These are phyloP conservation scores for Buddleja alternifolia DNA, from an alignment of 257 asterid species.

Conservation along the genomic window DNA sequence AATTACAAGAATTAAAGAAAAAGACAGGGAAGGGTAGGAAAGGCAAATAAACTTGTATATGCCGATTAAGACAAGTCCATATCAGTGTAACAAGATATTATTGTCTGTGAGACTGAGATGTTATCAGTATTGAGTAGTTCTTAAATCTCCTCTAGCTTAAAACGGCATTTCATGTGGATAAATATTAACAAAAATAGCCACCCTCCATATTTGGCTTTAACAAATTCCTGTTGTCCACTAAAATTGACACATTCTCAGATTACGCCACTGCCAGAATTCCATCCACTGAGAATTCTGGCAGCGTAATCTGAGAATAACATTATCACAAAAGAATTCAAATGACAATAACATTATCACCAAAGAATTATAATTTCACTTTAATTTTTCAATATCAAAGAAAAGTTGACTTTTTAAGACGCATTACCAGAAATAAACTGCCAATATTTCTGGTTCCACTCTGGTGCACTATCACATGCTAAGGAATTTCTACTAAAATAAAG, in stretches of 20 bases:
- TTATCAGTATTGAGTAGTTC: too few species aligned
- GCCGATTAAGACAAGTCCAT: background rate
- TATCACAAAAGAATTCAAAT: too few species aligned
- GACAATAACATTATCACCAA: too few species aligned
- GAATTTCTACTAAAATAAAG: slow-evolving; percentile 19
- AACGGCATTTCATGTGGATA: background rate
- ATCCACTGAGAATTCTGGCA: too few species aligned
- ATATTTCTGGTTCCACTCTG: background rate
- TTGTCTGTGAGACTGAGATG: background rate
- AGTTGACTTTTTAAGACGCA: slow-evolving; percentile 15
- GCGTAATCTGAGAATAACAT: too few species aligned
- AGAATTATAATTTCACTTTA: too few species aligned
- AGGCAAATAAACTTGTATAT: background rate
- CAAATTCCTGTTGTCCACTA: background rate
- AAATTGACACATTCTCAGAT: background rate
- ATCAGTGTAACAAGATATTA: background rate
- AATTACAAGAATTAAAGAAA: background rate
- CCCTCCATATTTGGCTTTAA: background rate
- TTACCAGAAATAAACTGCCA: slow-evolving; percentile 1
- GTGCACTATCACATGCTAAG: slow-evolving; percentile 18
- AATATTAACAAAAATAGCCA: background rate
- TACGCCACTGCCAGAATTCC: background rate
- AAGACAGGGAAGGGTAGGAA: background rate
- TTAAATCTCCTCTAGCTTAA: background rate
- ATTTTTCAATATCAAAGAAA: background rate